Base-by-base conservation (phyloP, 2,329 filamentous ascomycete genomes). In the Aschersonia sp. region DNA sequence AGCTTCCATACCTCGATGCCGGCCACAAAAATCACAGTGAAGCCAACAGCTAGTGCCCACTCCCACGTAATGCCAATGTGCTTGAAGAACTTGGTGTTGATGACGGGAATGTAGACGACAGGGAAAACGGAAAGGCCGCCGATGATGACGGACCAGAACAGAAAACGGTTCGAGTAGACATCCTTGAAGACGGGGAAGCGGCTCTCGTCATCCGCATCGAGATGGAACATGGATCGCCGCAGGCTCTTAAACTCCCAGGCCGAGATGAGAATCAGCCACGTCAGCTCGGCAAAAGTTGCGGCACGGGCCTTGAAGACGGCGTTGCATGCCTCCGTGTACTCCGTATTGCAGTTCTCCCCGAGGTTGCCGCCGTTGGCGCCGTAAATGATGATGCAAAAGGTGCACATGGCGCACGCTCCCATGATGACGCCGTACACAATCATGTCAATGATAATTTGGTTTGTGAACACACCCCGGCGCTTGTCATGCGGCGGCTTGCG, bases 221-320 rank as follows among this genome's bases (percentile, higher is more conserved):
- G 76, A 42, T 73, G 72, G 70, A 87, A 86, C 65, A 87, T 73
- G 43, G 79, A 84, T 11, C 81, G 78, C 5, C 80, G 77, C 58
- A 85, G 74, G 56, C 81, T 76, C 64, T 86, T 81, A 66, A 86
- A 83, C 65, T 87, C 83, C 83, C 83, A 88, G 2, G 84, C 83
- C 1, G 83, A 78, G 58, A 87, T 73, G 44, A 87, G 73, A 37
- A 85, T 82, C 47, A 81, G 71, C 79, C 81, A 87, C 1, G 83
- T 86, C 31, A 88, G 66, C 58, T 81, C 79, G 4, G 81, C 81
- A 59, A 87, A 88, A 6, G 81, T 81, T 30, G 83, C 81, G 1
- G 83, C 82, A 8, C 84, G 79, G 5, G 83, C 84, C 22, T 76
- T 71, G 69, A 83, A 86, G 30, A 85, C 80, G 31, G 74, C 67